Evolutionary conservation across 1,284 basidiomycete species (phyloP).

Genomic region (Singerocomus rubriflavus): DNA sequence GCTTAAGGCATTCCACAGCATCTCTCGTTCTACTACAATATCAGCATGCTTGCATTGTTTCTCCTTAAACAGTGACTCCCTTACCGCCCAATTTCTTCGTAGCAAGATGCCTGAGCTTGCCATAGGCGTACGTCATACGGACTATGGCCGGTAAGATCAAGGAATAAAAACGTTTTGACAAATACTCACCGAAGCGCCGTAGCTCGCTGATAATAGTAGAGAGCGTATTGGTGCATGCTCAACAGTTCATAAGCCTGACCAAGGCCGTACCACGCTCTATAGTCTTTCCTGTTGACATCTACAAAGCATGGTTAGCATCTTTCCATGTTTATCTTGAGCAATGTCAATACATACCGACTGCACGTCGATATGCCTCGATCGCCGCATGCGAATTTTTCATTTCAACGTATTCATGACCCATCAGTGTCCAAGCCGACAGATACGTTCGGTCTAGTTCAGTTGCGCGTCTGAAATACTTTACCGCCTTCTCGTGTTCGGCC

Average conservation of each 20-base stretch:
- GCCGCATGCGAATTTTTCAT: slow-evolving; percentile 99
- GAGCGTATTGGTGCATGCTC: slow-evolving; percentile 94
- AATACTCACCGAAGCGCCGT: slow-evolving; percentile 76
- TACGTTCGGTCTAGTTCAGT: slow-evolving; percentile 94
- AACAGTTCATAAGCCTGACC: slow-evolving; percentile 97
- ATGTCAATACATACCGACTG: slow-evolving; percentile 67
- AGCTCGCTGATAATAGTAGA: slow-evolving; percentile 96
- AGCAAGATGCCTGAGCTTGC: slow-evolving; percentile 93
- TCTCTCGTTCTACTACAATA: slow-evolving; percentile 57
- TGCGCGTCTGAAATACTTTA: slow-evolving; percentile 93
- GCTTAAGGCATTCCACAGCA: slow-evolving; percentile 86
- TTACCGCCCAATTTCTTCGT: slow-evolving; percentile 85
- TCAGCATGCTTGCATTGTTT: slow-evolving; percentile 1
- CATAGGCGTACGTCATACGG: slow-evolving; percentile 97
- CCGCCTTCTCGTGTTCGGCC: slow-evolving; percentile 92
- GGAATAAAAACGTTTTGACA: background rate
- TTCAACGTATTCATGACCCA: slow-evolving; percentile 99
- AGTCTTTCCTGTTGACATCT: slow-evolving; percentile 96
- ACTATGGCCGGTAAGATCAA: slow-evolving; percentile 40
- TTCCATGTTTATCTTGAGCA: background rate
- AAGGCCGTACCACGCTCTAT: slow-evolving; percentile 97
- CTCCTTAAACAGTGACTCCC: slow-evolving; percentile 18
- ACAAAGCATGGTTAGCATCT: background rate
- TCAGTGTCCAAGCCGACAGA: slow-evolving; percentile 97
- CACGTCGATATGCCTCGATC: slow-evolving; percentile 95